These are phyloP conservation scores for Asterionellopsis glacialis DNA, from an alignment of 108 stramenopile genomes.

Conservation along the genomic window DNA sequence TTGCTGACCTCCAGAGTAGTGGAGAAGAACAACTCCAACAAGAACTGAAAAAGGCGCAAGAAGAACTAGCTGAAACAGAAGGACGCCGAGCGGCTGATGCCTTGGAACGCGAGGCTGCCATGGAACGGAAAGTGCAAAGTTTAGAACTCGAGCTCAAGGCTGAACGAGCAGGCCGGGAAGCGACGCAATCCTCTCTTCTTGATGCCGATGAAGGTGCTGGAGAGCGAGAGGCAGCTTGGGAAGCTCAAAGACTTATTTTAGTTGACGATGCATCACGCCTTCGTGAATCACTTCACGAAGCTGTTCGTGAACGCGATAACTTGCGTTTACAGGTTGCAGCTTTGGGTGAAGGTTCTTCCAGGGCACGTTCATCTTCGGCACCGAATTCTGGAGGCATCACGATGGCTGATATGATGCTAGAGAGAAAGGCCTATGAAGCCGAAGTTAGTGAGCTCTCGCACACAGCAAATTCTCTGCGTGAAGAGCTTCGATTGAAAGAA, in stretches of 20 bases:
- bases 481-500: slow-evolving; percentile 65
- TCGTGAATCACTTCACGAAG: slow-evolving; percentile 57
- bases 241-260: slow-evolving; percentile 78
- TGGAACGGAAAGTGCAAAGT: slow-evolving; percentile 62
- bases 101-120: slow-evolving; percentile 79
- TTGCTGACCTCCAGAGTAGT: slow-evolving; percentile 59
- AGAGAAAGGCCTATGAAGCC: slow-evolving; percentile 84
- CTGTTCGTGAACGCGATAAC: slow-evolving; percentile 68
- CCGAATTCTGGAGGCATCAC: slow-evolving; percentile 41
- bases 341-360: slow-evolving; percentile 22
- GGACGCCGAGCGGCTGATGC: slow-evolving; percentile 81
- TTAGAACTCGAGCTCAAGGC: slow-evolving; percentile 80
- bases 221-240: slow-evolving; percentile 85
- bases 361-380: slow-evolving; percentile 3
- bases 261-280: slow-evolving; percentile 80
- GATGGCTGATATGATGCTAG: slow-evolving; percentile 64
- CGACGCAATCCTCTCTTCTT: slow-evolving; percentile 66
- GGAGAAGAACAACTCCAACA: slow-evolving; percentile 64
- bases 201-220: slow-evolving; percentile 76
- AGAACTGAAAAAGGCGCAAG: slow-evolving; percentile 68
- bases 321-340: slow-evolving; percentile 67
- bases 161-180: slow-evolving; percentile 78
- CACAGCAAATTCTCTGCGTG: slow-evolving; percentile 67
- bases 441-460: slow-evolving; percentile 69
- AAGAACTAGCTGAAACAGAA: slow-evolving; percentile 78